Evolutionary conservation across 1,284 basidiomycete species (phyloP), one percentile per base, ranked within the genome.

Genomic region (Gastroboletus turbinatus): DNA sequence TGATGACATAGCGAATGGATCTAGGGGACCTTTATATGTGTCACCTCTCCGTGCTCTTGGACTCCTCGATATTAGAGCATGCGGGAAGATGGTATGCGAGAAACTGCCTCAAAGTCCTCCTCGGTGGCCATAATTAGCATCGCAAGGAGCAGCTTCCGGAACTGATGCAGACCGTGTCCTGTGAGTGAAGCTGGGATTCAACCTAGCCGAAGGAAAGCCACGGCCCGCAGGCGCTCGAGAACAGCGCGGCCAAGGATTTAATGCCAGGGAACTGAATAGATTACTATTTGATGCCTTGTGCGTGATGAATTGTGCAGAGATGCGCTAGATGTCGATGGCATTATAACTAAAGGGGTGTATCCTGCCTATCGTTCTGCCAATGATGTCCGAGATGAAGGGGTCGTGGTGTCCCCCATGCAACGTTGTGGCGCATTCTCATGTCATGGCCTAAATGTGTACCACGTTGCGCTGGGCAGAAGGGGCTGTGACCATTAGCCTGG

Each of bases 401-500:
- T 48, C 60, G 44, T 44, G 55, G 53, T 59, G 46, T 42, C 43
- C 55, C 44, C 45, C 32, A 48, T 54, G 55, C 52, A 60, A 53
- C 66, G 53, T 58, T 48, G 59, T 57, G 53, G 63, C 63, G 43
- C 35, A 33, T 64, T 70, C 66, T 66, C 70, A 68, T 69, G 65
- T 53, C 60, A 62, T 27, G 48, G 46, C 33, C 36, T 11, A 56
- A 48, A 52, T 46, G 53, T 50, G 39, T 43, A 58, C 56, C 58
- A 63, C 67, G 64, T 60, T 68, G 57, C 14, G 25, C n/a, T 43
- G 40, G n/a, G 60, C 40, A 43, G 36, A 50, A 49, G 46, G 40
- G 53, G 61, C 67, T 67, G 67, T 67, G 68, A 32, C 11, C 52
- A 53, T 46, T 50, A 35, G 9, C 46, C 55, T 47, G 33, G 46